phyloP scores from a whole-genome alignment of 2,329 filamentous ascomycete species.

The Rugonectria rugulosa region DNA sequence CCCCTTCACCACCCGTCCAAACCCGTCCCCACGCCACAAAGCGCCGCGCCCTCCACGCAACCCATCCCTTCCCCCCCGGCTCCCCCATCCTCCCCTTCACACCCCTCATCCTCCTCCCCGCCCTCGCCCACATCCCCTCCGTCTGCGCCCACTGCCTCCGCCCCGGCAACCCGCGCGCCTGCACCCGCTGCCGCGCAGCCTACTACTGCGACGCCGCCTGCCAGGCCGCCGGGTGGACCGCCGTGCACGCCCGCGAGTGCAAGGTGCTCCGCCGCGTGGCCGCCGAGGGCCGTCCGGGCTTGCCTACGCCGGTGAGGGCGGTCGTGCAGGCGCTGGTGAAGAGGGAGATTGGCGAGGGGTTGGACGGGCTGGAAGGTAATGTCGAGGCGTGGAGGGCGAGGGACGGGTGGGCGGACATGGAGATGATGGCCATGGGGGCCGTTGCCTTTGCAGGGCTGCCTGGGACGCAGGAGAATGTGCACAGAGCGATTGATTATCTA shows the following conservation, averaged over 20 bases:
- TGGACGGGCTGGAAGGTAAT: slow-evolving; percentile 57
- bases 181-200: slow-evolving; percentile 60
- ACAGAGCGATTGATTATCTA: slow-evolving; percentile 54
- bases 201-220: slow-evolving; percentile 63
- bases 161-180: slow-evolving; percentile 46
- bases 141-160: slow-evolving; percentile 61
- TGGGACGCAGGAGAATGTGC: slow-evolving; percentile 45
- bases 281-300: slow-evolving; percentile 32
- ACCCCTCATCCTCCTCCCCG: slow-evolving; percentile 56
- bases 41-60: slow-evolving; percentile 57
- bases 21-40: slow-evolving; percentile 42
- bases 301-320: slow-evolving; percentile 65
- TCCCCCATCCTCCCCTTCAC: slow-evolving; percentile 54
- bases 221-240: slow-evolving; percentile 62
- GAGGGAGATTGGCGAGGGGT: slow-evolving; percentile 42
- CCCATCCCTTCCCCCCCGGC: slow-evolving; percentile 53
- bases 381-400: slow-evolving; percentile 46
- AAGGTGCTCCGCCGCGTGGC: slow-evolving; percentile 48
- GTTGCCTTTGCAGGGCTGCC: slow-evolving; percentile 52
- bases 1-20: slow-evolving; percentile 33
- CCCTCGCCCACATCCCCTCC: slow-evolving; percentile 48
- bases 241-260: slow-evolving; percentile 64
- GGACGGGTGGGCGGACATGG: slow-evolving; percentile 56
- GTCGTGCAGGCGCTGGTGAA: slow-evolving; percentile 59
- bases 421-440: slow-evolving; percentile 55